A percentile compares a stretch with the other conserved stretches of the same genome.
Evolutionary conservation across 345 rosid species (phyloP).

Genomic region (Eucalyptus coolabah): DNA sequence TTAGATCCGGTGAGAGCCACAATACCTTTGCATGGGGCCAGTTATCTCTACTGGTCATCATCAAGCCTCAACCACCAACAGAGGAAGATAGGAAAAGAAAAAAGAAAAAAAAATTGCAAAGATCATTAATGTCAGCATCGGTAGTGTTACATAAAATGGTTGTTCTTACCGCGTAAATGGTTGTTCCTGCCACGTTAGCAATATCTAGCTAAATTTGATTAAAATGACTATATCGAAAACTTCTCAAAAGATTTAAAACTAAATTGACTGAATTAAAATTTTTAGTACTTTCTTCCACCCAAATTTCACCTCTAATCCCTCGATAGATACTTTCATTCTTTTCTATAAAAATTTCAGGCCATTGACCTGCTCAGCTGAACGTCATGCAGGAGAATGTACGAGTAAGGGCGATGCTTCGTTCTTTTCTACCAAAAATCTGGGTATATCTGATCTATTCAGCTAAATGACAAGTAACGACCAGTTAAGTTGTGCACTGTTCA

Average conservation of each 20-base stretch:
- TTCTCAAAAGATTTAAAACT: fast-evolving
- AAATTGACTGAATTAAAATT: not conserved
- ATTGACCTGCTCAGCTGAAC: not conserved
- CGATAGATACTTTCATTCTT: not conserved
- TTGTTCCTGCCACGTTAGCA: fast-evolving
- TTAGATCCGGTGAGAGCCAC: fast-evolving
- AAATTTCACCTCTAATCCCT: not conserved
- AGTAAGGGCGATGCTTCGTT: not conserved
- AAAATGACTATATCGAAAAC: not conserved
- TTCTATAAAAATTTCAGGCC: not conserved
- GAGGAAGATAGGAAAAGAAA: not conserved
- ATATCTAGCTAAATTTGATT: fast-evolving
- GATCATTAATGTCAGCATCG: fast-evolving
- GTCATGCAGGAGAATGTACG: not conserved
- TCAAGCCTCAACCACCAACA: fast-evolving
- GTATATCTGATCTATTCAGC: not conserved
- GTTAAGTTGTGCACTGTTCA: not conserved
- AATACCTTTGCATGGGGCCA: not conserved
- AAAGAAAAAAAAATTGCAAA: not conserved
- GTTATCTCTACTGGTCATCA: fast-evolving
- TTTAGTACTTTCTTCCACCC: not conserved
- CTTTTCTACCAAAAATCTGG: not conserved
- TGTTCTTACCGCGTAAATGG: fast-evolving
- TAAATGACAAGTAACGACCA: not conserved
- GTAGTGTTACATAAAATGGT: fast-evolving